Evolutionary conservation across 768 basidiomycete species (phyloP), one percentile per base, ranked within the genome.

Genomic region (Mycena galopus): DNA sequence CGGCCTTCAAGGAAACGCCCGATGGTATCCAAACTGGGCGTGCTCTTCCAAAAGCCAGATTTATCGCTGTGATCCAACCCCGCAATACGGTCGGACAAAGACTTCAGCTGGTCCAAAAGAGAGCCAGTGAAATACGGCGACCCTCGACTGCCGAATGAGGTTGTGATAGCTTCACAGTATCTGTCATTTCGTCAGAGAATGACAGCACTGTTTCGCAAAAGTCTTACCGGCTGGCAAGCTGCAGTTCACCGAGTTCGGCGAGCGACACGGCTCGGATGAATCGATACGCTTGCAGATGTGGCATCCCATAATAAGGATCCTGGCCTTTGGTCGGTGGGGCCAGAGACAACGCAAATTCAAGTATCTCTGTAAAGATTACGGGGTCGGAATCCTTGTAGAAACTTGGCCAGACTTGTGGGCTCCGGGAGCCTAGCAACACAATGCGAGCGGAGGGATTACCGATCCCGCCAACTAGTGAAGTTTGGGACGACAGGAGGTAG

Each of bases 1-100:
- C 94, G 90, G 16, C 94, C 93, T 82, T 96, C 97, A 29, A 99
- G 86, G 93, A 96, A 98, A 53, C 91, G 93, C 30, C 96, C 94
- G 59, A 99, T 90, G 37, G 92, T 92, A 79, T 98, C 96, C 56
- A 99, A 87, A 71, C 94, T 97, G 3, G 98, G 96, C 77, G 97
- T 96, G 39, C 91, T 88, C 73, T 96, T 95, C 96, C 96, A 98
- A 0, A 94, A 95, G 14, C 88, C 88, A 2, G 89, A 85, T 81
- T 94, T 96, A 78, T 96, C 95, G 44, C 90, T 83, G 35, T 92
- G 89, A 44, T 92, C 89, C 23, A 92, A 86, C 59, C 93, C 92
- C 53, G 89, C 83, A 32, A 98, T 88, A 32, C 96, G 91, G 77
- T 97, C 94, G 3, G 90, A 87, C 9, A 99, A 86, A 35, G 90